A percentile compares a stretch with the other conserved stretches of the same genome.
Conservation (phyloP, 306 rosid species). For the Sesbania bispinosa region DNA sequence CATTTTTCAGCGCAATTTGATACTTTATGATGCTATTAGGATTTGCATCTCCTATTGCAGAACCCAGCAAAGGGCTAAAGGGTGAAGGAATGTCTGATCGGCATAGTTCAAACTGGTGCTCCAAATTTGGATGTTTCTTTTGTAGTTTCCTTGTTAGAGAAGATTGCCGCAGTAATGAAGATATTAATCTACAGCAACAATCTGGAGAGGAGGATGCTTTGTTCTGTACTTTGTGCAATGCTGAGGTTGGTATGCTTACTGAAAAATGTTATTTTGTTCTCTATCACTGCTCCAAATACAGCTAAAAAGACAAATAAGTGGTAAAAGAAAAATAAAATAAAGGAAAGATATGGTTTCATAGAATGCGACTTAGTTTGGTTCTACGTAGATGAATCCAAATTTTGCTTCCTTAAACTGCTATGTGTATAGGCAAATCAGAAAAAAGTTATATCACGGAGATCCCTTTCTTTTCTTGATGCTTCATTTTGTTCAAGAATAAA, state of each 20-base stretch:
- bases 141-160: slow-evolving; percentile 63
- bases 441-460: not conserved
- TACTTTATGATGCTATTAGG: slow-evolving; percentile 3
- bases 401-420: not conserved
- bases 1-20: slow-evolving; percentile 6
- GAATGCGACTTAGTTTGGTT: too few species aligned
- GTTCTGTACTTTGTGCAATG: slow-evolving; percentile 86
- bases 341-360: too few species aligned
- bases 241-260: slow-evolving; percentile 50
- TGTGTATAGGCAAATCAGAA: not conserved
- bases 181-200: slow-evolving; percentile 45
- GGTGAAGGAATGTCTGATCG: slow-evolving; percentile 32
- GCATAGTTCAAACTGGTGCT: slow-evolving; percentile 46
- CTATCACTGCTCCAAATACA: slow-evolving; percentile 3
- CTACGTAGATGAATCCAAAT: not conserved
- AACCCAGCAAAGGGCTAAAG: slow-evolving; percentile 52
- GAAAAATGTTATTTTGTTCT: slow-evolving; percentile 16
- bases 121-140: slow-evolving; percentile 55
- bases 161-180: slow-evolving; percentile 62
- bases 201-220: slow-evolving; percentile 69
- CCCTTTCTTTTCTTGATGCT: not conserved
- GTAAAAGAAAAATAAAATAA: too few species aligned
- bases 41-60: slow-evolving; percentile 43
- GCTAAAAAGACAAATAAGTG: not conserved
- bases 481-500: not conserved